Percentiles rank a stretch among this genome's conserved stretches.
Conservation (phyloP, 768 basidiomycete species). For the Tricholoma flavovirens region DNA sequence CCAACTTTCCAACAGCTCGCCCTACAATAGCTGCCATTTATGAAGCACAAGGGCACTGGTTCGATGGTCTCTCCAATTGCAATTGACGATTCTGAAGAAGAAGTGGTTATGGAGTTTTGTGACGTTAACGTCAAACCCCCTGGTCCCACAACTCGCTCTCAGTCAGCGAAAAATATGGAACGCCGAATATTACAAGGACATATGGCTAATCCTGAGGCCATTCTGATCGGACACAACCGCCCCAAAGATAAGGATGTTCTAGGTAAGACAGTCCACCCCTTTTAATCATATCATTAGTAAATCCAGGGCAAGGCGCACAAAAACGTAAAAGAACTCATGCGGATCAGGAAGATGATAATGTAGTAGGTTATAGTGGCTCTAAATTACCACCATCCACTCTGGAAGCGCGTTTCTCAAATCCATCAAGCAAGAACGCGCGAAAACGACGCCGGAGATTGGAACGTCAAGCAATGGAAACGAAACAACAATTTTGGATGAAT, state of each 20-base stretch:
- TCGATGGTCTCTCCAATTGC: slow-evolving; percentile 31
- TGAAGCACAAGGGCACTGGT: slow-evolving; percentile 24
- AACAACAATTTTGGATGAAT: slow-evolving; percentile 8
- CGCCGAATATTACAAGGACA: neutral
- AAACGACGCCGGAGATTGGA: slow-evolving; percentile 36
- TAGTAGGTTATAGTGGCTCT: slow-evolving; percentile 7
- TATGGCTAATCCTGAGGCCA: neutral
- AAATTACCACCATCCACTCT: slow-evolving; percentile 3
- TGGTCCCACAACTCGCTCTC: neutral
- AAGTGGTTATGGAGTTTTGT: slow-evolving; percentile 27
- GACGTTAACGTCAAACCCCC: slow-evolving; percentile 5
- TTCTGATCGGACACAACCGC: neutral
- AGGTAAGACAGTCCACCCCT: neutral
- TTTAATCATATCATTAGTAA: neutral
- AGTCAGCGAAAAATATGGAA: neutral
- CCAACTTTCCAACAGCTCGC: neutral
- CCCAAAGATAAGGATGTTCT: slow-evolving; percentile 1
- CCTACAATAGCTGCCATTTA: neutral
- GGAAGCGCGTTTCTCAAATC: neutral
- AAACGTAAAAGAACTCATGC: slow-evolving; percentile 12
- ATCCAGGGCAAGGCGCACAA: slow-evolving; percentile 1
- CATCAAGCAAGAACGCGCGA: slow-evolving; percentile 31
- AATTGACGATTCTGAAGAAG: slow-evolving; percentile 38
- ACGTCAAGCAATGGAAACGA: slow-evolving; percentile 23
- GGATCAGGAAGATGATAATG: neutral